phyloP scores from a whole-genome alignment of 108 stramenopile genomes.

The Discostella pseudostelligera region DNA sequence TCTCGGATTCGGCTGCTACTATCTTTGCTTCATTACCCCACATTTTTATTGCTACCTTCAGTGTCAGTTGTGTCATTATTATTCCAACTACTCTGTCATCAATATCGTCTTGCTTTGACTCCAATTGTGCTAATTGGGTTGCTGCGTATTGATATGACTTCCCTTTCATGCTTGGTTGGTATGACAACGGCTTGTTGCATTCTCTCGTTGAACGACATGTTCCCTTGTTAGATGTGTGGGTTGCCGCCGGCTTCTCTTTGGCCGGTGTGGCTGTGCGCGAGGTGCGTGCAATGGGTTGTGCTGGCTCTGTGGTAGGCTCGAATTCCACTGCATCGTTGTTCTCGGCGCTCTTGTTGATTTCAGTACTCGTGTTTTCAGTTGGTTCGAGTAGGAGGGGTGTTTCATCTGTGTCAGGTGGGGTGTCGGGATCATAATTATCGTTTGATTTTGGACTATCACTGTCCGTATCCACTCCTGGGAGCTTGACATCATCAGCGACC shows the following conservation, averaged over 20 bases:
- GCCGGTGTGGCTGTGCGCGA: too few relatives aligned
- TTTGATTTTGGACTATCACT: not conserved
- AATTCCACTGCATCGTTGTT: not conserved
- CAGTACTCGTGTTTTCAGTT: too few relatives aligned
- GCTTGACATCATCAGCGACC: too few relatives aligned
- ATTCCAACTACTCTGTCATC: not conserved
- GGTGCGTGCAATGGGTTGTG: too few relatives aligned
- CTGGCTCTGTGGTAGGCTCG: not conserved
- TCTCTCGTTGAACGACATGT: too few relatives aligned
- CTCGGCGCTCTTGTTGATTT: not conserved
- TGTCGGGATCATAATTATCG: too few relatives aligned
- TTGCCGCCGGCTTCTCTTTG: too few relatives aligned
- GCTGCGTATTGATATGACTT: slow-evolving; percentile 6
- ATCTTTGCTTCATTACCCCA: not conserved
- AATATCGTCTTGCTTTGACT: not conserved
- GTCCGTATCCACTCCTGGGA: too few relatives aligned
- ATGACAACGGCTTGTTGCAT: not conserved
- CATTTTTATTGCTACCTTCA: not conserved
- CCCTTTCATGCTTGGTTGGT: slow-evolving; percentile 8
- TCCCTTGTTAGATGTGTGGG: not conserved
- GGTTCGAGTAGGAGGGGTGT: too few relatives aligned
- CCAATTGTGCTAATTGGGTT: not conserved
- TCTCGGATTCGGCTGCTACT: slow-evolving; percentile 19
- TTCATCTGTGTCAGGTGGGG: too few relatives aligned
- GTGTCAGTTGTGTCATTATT: not conserved